phyloP scores from a whole-genome alignment of 1,139 yeast genomes.

The Hanseniaspora gamundiae region DNA sequence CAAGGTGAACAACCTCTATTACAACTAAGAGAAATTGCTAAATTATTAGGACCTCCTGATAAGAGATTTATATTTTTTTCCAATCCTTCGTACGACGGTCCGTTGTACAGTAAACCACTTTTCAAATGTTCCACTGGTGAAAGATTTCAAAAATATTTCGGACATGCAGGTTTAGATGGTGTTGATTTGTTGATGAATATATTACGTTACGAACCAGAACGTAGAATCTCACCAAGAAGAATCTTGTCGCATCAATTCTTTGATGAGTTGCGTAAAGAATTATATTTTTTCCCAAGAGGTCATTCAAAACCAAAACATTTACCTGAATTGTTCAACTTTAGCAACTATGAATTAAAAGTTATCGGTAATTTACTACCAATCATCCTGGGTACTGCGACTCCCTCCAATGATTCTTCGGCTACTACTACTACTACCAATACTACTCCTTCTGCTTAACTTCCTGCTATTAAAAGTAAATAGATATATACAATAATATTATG shows the following conservation, averaged over 20 bases:
- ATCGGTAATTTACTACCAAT: slow-evolving; percentile 28
- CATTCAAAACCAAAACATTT: slow-evolving; percentile 26
- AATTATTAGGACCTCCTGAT: slow-evolving; percentile 61
- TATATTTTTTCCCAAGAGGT: slow-evolving; percentile 48
- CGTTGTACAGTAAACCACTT: slow-evolving; percentile 55
- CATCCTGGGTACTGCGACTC: too few relatives aligned
- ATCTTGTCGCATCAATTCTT: slow-evolving; percentile 64
- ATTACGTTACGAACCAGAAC: slow-evolving; percentile 61
- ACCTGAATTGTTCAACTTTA: slow-evolving; percentile 31
- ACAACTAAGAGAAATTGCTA: slow-evolving; percentile 67
- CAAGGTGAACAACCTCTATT: slow-evolving; percentile 68
- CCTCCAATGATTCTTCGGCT: too few relatives aligned
- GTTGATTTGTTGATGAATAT: slow-evolving; percentile 58
- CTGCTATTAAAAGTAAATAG: too few relatives aligned
- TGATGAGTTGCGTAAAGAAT: slow-evolving; percentile 47
- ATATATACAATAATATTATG: too few relatives aligned
- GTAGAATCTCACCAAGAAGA: slow-evolving; percentile 51
- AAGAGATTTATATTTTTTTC: slow-evolving; percentile 62
- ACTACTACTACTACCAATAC: too few relatives aligned
- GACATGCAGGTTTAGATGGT: slow-evolving; percentile 59
- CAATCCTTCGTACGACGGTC: slow-evolving; percentile 65
- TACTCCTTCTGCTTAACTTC: too few relatives aligned
- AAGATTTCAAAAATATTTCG: slow-evolving; percentile 57
- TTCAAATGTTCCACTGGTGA: slow-evolving; percentile 48
- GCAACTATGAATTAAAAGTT: slow-evolving; percentile 30